Evolutionary conservation across 768 basidiomycete species (phyloP).

Genomic region (Sutorius australiensis): DNA sequence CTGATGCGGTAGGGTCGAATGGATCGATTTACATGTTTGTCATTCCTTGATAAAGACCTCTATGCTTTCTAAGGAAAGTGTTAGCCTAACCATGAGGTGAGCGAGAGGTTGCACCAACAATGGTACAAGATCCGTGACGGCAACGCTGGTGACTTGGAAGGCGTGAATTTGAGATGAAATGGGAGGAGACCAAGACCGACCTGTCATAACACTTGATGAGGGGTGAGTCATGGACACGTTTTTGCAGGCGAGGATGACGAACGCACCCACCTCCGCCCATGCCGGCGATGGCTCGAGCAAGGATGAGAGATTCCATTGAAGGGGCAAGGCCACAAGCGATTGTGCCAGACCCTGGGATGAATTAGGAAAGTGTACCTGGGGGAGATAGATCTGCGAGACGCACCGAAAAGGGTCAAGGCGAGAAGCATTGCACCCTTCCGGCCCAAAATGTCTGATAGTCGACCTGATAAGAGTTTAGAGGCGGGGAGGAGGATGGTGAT

Average conservation of each 20-base stretch:
- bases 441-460: conserved; percentile 80
- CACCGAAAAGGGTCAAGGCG: conserved; percentile 81
- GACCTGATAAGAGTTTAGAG: conserved; percentile 47
- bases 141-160: conserved; percentile 69
- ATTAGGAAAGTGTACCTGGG: conserved; percentile 16
- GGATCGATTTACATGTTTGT: conserved; percentile 66
- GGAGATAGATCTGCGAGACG: conserved; percentile 21
- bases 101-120: conserved; percentile 47
- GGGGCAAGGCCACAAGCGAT: conserved; percentile 82
- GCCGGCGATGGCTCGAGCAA: conserved; percentile 80
- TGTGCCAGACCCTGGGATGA: conserved; percentile 66
- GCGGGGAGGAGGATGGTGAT: conserved; percentile 2
- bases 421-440: conserved; percentile 85
- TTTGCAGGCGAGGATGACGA: not conserved
- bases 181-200: conserved; percentile 34
- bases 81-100: conserved; percentile 1
- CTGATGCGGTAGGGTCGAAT: conserved; percentile 1
- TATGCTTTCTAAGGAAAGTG: conserved; percentile 55
- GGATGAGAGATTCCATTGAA: conserved; percentile 79
- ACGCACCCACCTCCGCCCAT: conserved; percentile 90
- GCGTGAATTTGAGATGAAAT: conserved; percentile 15
- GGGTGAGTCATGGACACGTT: conserved; percentile 7
- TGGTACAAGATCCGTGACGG: conserved; percentile 86
- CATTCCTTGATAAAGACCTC: conserved; percentile 90
- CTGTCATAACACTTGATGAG: conserved; percentile 73